Base-by-base conservation (phyloP, 345 rosid species). In the Iberis pinnata region DNA sequence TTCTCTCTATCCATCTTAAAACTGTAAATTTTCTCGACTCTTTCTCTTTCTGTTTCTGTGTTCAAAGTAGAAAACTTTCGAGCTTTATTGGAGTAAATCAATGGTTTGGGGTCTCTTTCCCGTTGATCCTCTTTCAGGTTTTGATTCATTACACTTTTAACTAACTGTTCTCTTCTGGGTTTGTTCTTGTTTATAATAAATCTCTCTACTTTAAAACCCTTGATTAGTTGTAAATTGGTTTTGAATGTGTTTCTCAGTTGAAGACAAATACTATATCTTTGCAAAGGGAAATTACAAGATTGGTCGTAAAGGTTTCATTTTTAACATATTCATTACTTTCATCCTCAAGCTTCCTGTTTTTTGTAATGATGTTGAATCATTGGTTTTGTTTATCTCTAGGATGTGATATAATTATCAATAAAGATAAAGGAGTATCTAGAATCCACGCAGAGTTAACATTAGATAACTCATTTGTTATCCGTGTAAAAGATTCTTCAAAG, bases 101-200 rank as follows among this genome's bases (percentile, higher is more conserved):
- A 88, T 88, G 97, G 95, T 88, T 42, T 88, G 97, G 95, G 80
- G 74, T 51, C 68, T 85, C 60, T 73, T 79, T 58, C 89, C 97
- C 31, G 75, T 50, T 43, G 97, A 82, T 65, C 75, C 84, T 51
- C 82, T 73, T 16, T 73, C 86, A 80, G 92, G 95, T 76, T 38
- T 38, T 6, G n/a, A n/a, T n/a, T n/a, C n/a, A n/a, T n/a, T n/a
- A n/a, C n/a, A n/a, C n/a, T n/a, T n/a, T n/a, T n/a, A n/a, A n/a
- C n/a, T n/a, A n/a, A n/a, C n/a, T 29, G 9, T 4, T 32, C 2
- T 32, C 37, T 32, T 10, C 12, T 32, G 37, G n/a, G 5, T 32
- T 32, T 32, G n/a, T 9, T 32, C n/a, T 32, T 9, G 12, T 2
- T 12, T 32, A 9, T 32, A 9, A 32, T 9, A 7, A 32, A 32